Conservation (phyloP, 495 filamentous ascomycete genomes). For the Penicillium parvum region DNA sequence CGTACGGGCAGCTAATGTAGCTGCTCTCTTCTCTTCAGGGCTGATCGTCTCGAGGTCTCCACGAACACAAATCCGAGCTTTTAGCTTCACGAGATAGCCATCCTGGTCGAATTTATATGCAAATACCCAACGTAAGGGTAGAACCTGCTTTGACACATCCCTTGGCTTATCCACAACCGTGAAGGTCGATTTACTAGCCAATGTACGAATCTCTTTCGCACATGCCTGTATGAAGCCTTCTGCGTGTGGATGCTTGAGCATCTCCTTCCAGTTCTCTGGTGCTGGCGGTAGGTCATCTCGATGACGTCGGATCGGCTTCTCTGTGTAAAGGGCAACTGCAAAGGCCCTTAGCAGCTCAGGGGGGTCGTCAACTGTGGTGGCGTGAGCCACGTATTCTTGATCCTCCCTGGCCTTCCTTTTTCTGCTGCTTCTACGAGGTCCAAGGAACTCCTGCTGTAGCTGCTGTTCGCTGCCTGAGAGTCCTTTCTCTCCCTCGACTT, state of each 20-base stretch:
- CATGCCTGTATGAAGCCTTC: not conserved
- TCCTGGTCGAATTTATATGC: constrained; percentile 14
- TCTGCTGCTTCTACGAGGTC: too few relatives aligned
- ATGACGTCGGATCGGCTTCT: too few relatives aligned
- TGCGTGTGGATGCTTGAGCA: not conserved
- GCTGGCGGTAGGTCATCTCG: not conserved
- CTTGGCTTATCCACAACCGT: not conserved
- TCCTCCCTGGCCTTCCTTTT: too few relatives aligned
- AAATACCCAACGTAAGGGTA: constrained; percentile 15
- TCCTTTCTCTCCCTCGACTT: too few relatives aligned
- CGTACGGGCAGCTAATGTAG: too few relatives aligned
- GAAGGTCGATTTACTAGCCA: not conserved
- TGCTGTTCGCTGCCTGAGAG: too few relatives aligned
- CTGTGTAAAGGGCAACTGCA: too few relatives aligned
- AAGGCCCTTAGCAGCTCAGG: too few relatives aligned
- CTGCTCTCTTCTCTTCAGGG: constrained; percentile 4
- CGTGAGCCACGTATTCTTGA: too few relatives aligned
- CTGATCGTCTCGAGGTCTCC: constrained; percentile 9
- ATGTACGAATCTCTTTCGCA: not conserved
- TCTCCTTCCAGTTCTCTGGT: not conserved
- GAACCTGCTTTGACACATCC: constrained; percentile 1
- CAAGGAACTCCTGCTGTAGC: too few relatives aligned
- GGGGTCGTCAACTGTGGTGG: too few relatives aligned
- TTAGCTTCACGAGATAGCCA: constrained; percentile 8
- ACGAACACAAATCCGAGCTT: constrained; percentile 14